Evolutionary conservation across 2,329 filamentous ascomycete species (phyloP).

Genomic region (Diaporthe sp.): DNA sequence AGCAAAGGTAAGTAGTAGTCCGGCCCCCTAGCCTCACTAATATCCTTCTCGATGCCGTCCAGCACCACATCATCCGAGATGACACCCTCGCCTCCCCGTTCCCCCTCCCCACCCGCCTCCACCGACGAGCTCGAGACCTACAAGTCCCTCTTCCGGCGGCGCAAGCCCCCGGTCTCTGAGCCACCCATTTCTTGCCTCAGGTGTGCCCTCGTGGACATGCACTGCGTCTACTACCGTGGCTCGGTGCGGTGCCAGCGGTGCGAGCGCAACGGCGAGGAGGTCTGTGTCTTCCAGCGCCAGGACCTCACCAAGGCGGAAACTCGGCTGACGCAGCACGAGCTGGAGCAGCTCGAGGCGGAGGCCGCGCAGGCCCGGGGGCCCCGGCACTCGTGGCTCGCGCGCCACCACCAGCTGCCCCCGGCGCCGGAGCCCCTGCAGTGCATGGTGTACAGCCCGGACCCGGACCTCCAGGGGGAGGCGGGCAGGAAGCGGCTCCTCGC

Average conservation of each 20-base stretch:
- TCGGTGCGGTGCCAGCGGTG: conserved; percentile 6
- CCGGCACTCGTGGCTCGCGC: neutral
- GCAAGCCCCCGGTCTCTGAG: neutral
- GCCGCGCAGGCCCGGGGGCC: too few relatives aligned
- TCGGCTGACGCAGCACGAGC: neutral
- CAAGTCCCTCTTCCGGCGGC: neutral
- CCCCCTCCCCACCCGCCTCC: neutral
- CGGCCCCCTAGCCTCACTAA: neutral
- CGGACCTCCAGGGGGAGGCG: neutral
- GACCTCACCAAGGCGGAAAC: neutral
- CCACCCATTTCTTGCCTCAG: neutral
- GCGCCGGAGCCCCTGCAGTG: neutral
- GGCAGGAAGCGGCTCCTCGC: neutral
- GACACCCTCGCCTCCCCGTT: neutral
- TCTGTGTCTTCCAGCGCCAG: neutral
- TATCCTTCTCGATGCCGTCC: too few relatives aligned
- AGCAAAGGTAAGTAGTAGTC: neutral
- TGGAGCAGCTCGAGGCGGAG: neutral
- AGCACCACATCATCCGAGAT: neutral
- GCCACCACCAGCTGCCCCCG: neutral
- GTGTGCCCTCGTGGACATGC: neutral
- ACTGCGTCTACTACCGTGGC: neutral
- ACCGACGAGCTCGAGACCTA: neutral
- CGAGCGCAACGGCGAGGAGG: conserved; percentile 1
- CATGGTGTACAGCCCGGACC: neutral